Base-by-base conservation (phyloP, 176 grass and related monocot species). In the Chrysopogon serrulatus region DNA sequence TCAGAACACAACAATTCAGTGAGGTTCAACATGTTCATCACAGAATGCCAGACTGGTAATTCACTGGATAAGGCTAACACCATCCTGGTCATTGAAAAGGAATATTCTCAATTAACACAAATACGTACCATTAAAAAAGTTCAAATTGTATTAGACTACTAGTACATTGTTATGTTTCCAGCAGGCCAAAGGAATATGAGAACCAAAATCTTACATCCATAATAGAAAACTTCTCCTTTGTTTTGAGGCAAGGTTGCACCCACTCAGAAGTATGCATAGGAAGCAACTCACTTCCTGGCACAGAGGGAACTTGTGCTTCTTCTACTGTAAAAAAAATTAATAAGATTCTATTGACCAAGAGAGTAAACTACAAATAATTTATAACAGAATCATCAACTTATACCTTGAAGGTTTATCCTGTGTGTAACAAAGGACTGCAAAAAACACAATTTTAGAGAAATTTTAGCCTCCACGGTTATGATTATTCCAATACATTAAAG, bases 371-470 rank as follows among this genome's bases (percentile, higher is more conserved):
- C 73, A n/a, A 77, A 41, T 83, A 26, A 27, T 53, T 65, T 39
- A 74, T 26, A 68, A 80, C 18, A 83, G 40, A 85, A 42, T 79
- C 54, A 87, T 84, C 80, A 89, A 91, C 89, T 80, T 86, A 79
- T 89, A 86, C 69, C 73, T 86, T 95, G 85, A 60, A 98, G 65
- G 54, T 87, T 84, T 90, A 95, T 83, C 77, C 89, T 85, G 80
- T 98, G 93, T 1, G 93, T 95, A 87, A 98, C 89, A 80, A 98
- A 88, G 62, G 93, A 84, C 91, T 98, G 96, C 87, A 95, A 83
- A 83, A 14, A 87, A 79, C 27, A 71, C 62, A 80, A 76, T 39
- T 48, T 60, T 18, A 84, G 75, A 74, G n/a, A 78, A 26, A 7
- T 15, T 59, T 86, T 79, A 83, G 45, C 43, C 11, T 64, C 10